A percentile compares a stretch with the other conserved stretches of the same genome.
Conservation (phyloP, 2,329 filamentous ascomycete species). For the Geosmithia morbida region DNA sequence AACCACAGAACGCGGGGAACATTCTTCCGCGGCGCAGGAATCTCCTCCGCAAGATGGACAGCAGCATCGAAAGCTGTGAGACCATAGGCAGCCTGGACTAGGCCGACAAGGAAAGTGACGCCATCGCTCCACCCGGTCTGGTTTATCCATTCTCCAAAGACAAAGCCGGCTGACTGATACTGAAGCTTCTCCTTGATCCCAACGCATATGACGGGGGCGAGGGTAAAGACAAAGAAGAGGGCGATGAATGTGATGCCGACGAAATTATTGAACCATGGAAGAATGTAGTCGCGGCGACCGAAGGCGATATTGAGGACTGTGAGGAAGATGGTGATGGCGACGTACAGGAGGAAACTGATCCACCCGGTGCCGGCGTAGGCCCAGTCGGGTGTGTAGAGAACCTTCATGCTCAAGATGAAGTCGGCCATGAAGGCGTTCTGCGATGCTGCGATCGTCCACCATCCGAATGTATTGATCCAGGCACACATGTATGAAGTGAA, state of each 20-base stretch:
- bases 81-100: constrained; percentile 33
- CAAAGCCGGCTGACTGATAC: constrained; percentile 27
- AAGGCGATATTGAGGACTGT: constrained; percentile 27
- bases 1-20: constrained; percentile 28
- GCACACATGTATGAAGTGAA: constrained; percentile 34
- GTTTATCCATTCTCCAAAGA: constrained; percentile 22
- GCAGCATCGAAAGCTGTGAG: constrained; percentile 34
- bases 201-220: constrained; percentile 30
- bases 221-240: constrained; percentile 27
- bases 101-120: constrained; percentile 32
- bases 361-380: constrained; percentile 19
- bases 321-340: constrained; percentile 26
- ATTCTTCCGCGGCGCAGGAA: constrained; percentile 26
- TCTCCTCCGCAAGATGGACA: constrained; percentile 34
- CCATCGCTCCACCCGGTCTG: constrained; percentile 25
- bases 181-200: constrained; percentile 20
- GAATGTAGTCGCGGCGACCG: constrained; percentile 16
- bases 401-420: constrained; percentile 31
- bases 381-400: constrained; percentile 28
- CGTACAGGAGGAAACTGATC: constrained; percentile 32
- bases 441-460: constrained; percentile 34
- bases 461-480: constrained; percentile 38
- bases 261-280: constrained; percentile 30
- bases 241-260: constrained; percentile 29
- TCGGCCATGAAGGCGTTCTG: constrained; percentile 35